Percentiles rank a stretch among this genome's conserved stretches.
These are phyloP conservation scores for Firmiana major DNA, from an alignment of 345 rosid species.

Conservation along the genomic window DNA sequence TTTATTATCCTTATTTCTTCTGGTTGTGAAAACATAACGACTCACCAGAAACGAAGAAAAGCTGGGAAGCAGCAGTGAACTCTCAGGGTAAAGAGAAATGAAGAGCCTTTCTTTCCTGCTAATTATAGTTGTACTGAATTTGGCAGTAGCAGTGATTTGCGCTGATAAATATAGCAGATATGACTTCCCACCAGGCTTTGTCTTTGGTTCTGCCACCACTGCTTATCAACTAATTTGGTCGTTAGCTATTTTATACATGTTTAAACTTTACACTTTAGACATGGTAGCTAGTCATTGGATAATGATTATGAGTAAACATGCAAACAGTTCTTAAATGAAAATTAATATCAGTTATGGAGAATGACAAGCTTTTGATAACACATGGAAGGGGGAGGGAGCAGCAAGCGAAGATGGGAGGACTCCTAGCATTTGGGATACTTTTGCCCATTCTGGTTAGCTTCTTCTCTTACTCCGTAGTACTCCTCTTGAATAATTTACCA, in stretches of 20 bases:
- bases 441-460: constrained; percentile 27
- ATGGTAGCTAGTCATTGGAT: not conserved
- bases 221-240: constrained; percentile 24
- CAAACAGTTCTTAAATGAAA: not conserved
- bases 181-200: constrained; percentile 26
- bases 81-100: not conserved
- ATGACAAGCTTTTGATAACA: not conserved
- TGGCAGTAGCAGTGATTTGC: not conserved
- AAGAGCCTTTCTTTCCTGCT: constrained; percentile 7
- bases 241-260: not conserved
- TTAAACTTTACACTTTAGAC: too few species aligned
- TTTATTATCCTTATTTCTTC: not conserved
- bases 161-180: constrained; percentile 11
- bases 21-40: not conserved
- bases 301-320: not conserved
- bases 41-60: not conserved
- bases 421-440: constrained; percentile 44
- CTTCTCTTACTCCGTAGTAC: not conserved
- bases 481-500: not conserved
- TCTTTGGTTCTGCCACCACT: constrained; percentile 26
- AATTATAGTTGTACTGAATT: constrained; percentile 9
- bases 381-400: constrained; percentile 44
- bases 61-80: not conserved
- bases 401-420: constrained; percentile 48
- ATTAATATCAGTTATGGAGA: not conserved